Conservation (phyloP, 495 filamentous ascomycete species). For the Hypoxylon rickii region DNA sequence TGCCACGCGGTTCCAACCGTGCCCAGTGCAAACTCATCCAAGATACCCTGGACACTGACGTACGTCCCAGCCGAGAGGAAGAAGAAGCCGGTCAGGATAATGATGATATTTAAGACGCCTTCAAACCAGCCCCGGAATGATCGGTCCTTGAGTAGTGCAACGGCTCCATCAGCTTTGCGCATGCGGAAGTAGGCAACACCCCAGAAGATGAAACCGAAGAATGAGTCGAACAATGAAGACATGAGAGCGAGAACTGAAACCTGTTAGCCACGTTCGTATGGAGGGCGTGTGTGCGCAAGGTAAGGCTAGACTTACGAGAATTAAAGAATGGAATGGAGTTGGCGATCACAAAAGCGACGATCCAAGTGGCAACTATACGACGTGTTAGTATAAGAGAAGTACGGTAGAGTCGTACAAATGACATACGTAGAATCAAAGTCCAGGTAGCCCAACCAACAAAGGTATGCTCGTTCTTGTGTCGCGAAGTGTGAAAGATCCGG, state of each 20-base stretch:
- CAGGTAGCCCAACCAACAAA: conserved; percentile 80
- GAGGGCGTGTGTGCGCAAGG: neutral
- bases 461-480: conserved; percentile 77
- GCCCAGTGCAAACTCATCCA: conserved; percentile 60
- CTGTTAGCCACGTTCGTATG: conserved; percentile 8
- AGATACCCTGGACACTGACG: conserved; percentile 70
- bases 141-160: conserved; percentile 60
- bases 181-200: conserved; percentile 85
- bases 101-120: conserved; percentile 65
- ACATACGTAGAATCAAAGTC: conserved; percentile 66
- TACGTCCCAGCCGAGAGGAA: conserved; percentile 82
- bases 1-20: conserved; percentile 63
- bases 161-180: conserved; percentile 69
- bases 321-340: conserved; percentile 92
- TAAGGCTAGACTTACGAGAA: conserved; percentile 61
- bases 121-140: conserved; percentile 66
- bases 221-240: conserved; percentile 89
- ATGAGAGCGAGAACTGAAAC: conserved; percentile 72
- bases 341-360: conserved; percentile 79
- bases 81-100: conserved; percentile 73
- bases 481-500: conserved; percentile 75
- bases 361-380: conserved; percentile 66
- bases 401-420: neutral
- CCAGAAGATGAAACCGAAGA: conserved; percentile 96
- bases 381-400: conserved; percentile 17